A percentile compares a stretch with the other conserved stretches of the same genome.
Evolutionary conservation across 768 basidiomycete species (phyloP).

Genomic region (Boletus tylopilopsis): DNA sequence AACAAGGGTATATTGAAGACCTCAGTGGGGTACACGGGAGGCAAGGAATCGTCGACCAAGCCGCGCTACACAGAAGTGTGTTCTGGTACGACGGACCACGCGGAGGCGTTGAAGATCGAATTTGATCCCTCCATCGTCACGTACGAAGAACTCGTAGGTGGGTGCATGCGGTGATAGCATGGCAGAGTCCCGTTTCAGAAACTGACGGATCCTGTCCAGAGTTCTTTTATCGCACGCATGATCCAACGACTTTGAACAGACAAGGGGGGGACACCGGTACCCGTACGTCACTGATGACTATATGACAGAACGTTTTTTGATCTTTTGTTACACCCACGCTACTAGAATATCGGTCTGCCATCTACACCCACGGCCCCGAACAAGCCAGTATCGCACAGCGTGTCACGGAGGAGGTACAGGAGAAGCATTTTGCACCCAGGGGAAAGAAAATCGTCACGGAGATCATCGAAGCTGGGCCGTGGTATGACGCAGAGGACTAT

Average conservation of each 20-base stretch:
- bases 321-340: background rate
- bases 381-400: slow-evolving; percentile 69
- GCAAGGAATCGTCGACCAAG: slow-evolving; percentile 46
- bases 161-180: slow-evolving; percentile 28
- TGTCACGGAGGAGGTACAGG: slow-evolving; percentile 81
- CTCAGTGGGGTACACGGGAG: slow-evolving; percentile 78
- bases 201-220: slow-evolving; percentile 45
- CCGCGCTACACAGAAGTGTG: slow-evolving; percentile 79
- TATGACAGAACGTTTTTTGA: background rate
- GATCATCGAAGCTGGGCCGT: slow-evolving; percentile 63
- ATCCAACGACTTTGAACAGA: slow-evolving; percentile 78
- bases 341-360: slow-evolving; percentile 88
- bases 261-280: slow-evolving; percentile 78
- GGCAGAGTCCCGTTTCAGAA: background rate
- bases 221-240: slow-evolving; percentile 94
- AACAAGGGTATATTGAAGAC: slow-evolving; percentile 75
- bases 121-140: slow-evolving; percentile 76
- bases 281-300: slow-evolving; percentile 46
- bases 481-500: slow-evolving; percentile 84
- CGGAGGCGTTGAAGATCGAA: slow-evolving; percentile 82
- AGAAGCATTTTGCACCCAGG: slow-evolving; percentile 73
- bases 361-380: slow-evolving; percentile 74
- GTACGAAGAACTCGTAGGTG: slow-evolving; percentile 85
- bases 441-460: slow-evolving; percentile 75
- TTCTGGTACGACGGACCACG: slow-evolving; percentile 77